Evolutionary conservation across 805 yeast species (phyloP).

Genomic region (Torulaspora delbrueckii): DNA sequence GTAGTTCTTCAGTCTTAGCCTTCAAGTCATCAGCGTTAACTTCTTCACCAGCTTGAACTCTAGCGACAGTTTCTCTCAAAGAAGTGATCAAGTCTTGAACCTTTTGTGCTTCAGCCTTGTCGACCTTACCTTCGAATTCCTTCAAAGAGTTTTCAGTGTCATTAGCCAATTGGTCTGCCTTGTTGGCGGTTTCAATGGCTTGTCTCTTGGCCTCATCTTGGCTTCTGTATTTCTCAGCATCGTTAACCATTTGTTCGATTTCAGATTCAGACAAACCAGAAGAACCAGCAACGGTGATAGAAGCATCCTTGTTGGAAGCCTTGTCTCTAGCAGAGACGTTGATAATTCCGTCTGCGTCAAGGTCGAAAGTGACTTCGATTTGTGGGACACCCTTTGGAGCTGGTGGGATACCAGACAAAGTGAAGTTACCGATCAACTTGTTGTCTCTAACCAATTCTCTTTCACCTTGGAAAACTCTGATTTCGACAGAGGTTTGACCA

Average conservation of each 20-base stretch:
- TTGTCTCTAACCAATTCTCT: constrained; percentile 97
- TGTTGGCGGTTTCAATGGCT: constrained; percentile 73
- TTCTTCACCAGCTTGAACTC: constrained; percentile 58
- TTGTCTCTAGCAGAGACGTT: constrained; percentile 92
- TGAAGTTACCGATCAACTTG: constrained; percentile 95
- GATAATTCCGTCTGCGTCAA: constrained; percentile 96
- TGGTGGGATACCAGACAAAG: constrained; percentile 85
- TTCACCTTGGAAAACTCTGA: constrained; percentile 99
- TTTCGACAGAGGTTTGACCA: constrained; percentile 95
- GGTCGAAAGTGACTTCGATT: constrained; percentile 85
- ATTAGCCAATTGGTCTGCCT: constrained; percentile 71
- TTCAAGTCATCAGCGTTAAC: constrained; percentile 56
- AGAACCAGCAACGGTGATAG: constrained; percentile 94
- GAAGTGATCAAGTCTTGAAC: constrained; percentile 49
- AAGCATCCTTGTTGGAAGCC: constrained; percentile 89
- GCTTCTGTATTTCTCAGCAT: constrained; percentile 84
- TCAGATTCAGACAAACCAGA: constrained; percentile 88
- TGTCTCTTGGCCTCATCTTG: constrained; percentile 83
- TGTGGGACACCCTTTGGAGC: constrained; percentile 83
- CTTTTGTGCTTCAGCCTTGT: constrained; percentile 43
- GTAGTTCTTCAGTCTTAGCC: constrained; percentile 70
- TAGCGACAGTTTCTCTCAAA: constrained; percentile 61
- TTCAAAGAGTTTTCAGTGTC: constrained; percentile 84
- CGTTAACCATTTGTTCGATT: constrained; percentile 85
- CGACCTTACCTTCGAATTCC: constrained; percentile 63